A percentile compares a stretch with the other conserved stretches of the same genome.
Conservation (phyloP, 352 stramenopile species). For the Globisporangium irregulare region DNA sequence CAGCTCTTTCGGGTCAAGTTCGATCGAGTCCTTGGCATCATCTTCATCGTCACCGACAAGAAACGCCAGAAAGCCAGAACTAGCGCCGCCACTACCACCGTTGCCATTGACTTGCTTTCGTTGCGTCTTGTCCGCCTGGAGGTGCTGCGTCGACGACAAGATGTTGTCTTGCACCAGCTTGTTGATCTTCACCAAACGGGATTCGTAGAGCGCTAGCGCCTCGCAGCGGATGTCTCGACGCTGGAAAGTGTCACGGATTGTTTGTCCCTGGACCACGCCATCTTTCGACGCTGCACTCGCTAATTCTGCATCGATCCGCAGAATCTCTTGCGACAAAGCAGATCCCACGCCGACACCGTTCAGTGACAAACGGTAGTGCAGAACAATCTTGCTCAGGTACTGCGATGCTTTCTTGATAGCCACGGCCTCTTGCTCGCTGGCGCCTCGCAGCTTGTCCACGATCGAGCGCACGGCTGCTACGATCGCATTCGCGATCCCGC, state of each 20-base stretch:
- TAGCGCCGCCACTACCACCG: background rate
- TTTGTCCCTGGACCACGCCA: constrained; percentile 57
- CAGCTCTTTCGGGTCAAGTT: constrained; percentile 33
- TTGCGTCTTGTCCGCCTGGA: constrained; percentile 18
- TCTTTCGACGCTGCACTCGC: constrained; percentile 36
- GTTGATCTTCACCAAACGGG: constrained; percentile 34
- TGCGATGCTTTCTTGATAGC: constrained; percentile 30
- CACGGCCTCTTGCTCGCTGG: constrained; percentile 10
- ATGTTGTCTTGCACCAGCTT: constrained; percentile 41
- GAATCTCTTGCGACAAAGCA: constrained; percentile 41
- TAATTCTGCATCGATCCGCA: constrained; percentile 50
- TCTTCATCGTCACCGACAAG: constrained; percentile 16
- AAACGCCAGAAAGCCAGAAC: constrained; percentile 12
- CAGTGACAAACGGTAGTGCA: constrained; percentile 45
- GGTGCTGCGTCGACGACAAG: constrained; percentile 34
- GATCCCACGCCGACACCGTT: constrained; percentile 41
- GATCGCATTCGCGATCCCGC: constrained; percentile 41
- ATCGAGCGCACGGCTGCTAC: constrained; percentile 36
- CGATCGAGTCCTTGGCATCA: constrained; percentile 15
- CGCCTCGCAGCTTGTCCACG: constrained; percentile 23
- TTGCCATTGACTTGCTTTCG: constrained; percentile 1
- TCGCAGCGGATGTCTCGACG: constrained; percentile 74
- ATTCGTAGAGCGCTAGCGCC: constrained; percentile 48
- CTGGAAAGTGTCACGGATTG: constrained; percentile 77
- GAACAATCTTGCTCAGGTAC: constrained; percentile 52